Evolutionary conservation across 1,139 yeast genomes (phyloP).

Genomic region (Taphrina pruni): DNA sequence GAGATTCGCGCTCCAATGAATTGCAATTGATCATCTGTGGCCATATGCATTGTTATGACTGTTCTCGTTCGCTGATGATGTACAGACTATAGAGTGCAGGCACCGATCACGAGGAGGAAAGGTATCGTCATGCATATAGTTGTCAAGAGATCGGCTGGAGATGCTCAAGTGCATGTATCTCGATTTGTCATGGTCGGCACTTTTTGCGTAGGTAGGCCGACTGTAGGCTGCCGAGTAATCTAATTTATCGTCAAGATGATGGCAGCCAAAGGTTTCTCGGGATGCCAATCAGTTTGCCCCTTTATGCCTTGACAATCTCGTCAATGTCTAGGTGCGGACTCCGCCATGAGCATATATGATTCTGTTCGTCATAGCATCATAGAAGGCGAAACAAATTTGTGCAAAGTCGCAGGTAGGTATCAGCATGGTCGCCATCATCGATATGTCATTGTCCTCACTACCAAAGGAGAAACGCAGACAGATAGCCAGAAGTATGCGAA

Average conservation of each 20-base stretch:
- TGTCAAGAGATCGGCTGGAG: too few relatives aligned
- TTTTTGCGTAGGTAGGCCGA: neutral
- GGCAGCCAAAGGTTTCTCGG: neutral
- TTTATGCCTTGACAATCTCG: neutral
- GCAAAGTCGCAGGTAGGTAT: neutral
- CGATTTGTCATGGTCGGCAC: too few relatives aligned
- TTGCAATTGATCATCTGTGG: neutral
- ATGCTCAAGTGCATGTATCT: too few relatives aligned
- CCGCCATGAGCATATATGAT: neutral
- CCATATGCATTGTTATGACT: too few relatives aligned
- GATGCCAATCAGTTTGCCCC: neutral
- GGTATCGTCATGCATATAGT: too few relatives aligned
- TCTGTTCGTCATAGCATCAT: too few relatives aligned
- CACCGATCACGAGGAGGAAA: too few relatives aligned
- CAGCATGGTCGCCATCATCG: slow-evolving; percentile 2
- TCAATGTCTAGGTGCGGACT: too few relatives aligned
- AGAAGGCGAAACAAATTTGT: neutral
- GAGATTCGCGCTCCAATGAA: neutral
- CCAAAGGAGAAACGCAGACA: slow-evolving; percentile 5
- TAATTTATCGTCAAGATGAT: too few relatives aligned
- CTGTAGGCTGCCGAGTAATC: neutral
- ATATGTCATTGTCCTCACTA: neutral
- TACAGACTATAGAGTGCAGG: too few relatives aligned
- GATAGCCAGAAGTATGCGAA: slow-evolving; percentile 8
- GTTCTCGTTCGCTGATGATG: too few relatives aligned